Percentiles rank a stretch among this genome's conserved stretches.
phyloP scores from a whole-genome alignment of 2,329 filamentous ascomycete genomes.

The Pyrenochaeta sp. region DNA sequence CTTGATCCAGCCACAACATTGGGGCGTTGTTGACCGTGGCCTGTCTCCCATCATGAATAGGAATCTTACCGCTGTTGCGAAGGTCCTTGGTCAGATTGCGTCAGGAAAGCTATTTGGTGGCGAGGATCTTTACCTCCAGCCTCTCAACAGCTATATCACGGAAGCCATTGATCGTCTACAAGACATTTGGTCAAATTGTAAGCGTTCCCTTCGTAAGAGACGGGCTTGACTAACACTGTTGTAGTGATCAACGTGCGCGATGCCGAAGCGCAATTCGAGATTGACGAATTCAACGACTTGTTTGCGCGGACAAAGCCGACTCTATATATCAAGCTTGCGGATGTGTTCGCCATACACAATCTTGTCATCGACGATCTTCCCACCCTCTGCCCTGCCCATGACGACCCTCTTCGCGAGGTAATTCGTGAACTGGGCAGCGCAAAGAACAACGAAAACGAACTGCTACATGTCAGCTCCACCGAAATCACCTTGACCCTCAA shows the following conservation, averaged over 20 bases:
- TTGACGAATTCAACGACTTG: conserved; percentile 98
- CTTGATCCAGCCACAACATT: conserved; percentile 86
- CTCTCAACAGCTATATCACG: conserved; percentile 87
- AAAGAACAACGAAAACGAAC: conserved; percentile 94
- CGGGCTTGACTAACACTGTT: conserved; percentile 42
- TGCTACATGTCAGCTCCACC: conserved; percentile 83
- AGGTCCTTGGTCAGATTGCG: conserved; percentile 88
- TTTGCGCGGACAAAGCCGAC: conserved; percentile 97
- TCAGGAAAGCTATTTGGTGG: conserved; percentile 90
- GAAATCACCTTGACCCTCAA: conserved; percentile 92
- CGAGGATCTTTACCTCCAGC: conserved; percentile 95
- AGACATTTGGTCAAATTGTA: conserved; percentile 74
- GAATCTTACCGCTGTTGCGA: conserved; percentile 88
- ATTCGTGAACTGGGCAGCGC: conserved; percentile 93
- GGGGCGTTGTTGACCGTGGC: conserved; percentile 89
- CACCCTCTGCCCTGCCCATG: conserved; percentile 77
- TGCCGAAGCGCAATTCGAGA: conserved; percentile 92
- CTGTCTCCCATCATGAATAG: conserved; percentile 91
- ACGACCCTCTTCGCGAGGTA: conserved; percentile 90
- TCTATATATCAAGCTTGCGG: conserved; percentile 98
- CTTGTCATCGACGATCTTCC: conserved; percentile 82
- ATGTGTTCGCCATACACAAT: conserved; percentile 95
- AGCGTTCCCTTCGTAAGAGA: conserved; percentile 36
- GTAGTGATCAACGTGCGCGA: conserved; percentile 82
- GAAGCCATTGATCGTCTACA: conserved; percentile 84